A percentile compares a stretch with the other conserved stretches of the same genome.
Conservation (phyloP, 768 basidiomycete genomes). For the Cystobasidium onofrii region DNA sequence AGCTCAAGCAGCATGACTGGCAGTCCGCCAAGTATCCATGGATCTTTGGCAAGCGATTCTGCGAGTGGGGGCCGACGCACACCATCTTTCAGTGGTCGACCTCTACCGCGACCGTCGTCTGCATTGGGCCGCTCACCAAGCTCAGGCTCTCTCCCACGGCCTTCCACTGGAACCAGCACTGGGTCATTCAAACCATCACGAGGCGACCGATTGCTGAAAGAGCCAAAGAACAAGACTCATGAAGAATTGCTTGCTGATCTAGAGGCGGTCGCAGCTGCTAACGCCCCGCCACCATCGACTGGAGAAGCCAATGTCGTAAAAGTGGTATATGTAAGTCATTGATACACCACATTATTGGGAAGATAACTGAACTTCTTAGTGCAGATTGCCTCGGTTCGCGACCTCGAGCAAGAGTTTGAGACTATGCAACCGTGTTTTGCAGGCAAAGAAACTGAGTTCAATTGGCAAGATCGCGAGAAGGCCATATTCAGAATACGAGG, state of each 20-base stretch:
- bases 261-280: conserved; percentile 22
- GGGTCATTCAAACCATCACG: not conserved
- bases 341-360: not conserved
- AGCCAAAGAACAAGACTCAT: conserved; percentile 16
- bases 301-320: not conserved
- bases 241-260: conserved; percentile 20
- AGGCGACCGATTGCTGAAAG: conserved; percentile 17
- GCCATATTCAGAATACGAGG: conserved; percentile 27
- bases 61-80: conserved; percentile 28
- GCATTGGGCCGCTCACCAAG: not conserved
- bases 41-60: not conserved
- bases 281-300: conserved; percentile 8
- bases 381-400: conserved; percentile 67
- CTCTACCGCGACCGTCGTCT: not conserved
- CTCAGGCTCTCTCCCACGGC: not conserved
- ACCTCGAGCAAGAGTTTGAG: conserved; percentile 76
- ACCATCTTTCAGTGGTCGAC: not conserved
- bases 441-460: conserved; percentile 97
- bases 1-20: not conserved
- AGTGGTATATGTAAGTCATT: not conserved
- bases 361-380: not conserved
- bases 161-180: not conserved
- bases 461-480: conserved; percentile 73
- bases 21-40: not conserved
- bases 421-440: conserved; percentile 69